phyloP scores from a whole-genome alignment of 805 yeast species.

The Scheffersomyces lignosus region DNA sequence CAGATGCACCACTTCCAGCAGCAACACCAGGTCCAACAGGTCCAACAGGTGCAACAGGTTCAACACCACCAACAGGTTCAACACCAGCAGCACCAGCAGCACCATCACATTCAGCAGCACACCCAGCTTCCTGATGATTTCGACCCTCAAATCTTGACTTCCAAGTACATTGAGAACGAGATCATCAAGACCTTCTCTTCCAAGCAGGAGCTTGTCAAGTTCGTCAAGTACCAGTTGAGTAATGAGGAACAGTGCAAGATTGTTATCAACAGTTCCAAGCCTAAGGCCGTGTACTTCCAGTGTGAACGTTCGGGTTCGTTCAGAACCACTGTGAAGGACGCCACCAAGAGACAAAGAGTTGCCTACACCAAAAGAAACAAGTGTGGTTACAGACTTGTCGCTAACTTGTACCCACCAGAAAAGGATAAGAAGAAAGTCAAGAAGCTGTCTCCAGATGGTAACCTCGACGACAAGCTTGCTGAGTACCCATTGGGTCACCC shows the following conservation, averaged over 20 bases:
- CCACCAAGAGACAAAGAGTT: slow-evolving; percentile 45
- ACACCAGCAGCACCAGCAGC: slow-evolving; percentile 9
- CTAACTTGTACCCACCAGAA: slow-evolving; percentile 44
- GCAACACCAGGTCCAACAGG: slow-evolving; percentile 21
- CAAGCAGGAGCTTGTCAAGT: slow-evolving; percentile 20
- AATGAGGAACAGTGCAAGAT: slow-evolving; percentile 39
- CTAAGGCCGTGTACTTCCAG: slow-evolving; percentile 49
- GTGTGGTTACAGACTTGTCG: slow-evolving; percentile 47
- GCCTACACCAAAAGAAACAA: slow-evolving; percentile 48
- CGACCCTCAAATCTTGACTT: slow-evolving; percentile 12
- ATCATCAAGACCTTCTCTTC: slow-evolving; percentile 14
- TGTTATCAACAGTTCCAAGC: slow-evolving; percentile 47
- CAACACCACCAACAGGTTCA: slow-evolving; percentile 9
- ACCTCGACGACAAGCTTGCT: slow-evolving; percentile 26
- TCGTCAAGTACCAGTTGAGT: slow-evolving; percentile 40
- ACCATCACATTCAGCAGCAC: too few relatives aligned
- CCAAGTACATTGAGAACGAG: slow-evolving; percentile 13
- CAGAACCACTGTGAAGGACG: slow-evolving; percentile 48
- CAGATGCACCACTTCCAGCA: slow-evolving; percentile 10
- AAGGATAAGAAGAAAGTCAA: slow-evolving; percentile 39
- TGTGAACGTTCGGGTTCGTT: slow-evolving; percentile 47
- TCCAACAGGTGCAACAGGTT: slow-evolving; percentile 24
- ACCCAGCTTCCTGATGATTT: slow-evolving; percentile 9
- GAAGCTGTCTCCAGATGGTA: slow-evolving; percentile 24
- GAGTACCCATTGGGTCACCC: slow-evolving; percentile 16